Conservation (phyloP, 2,329 filamentous ascomycete species). For the Capronia americana region DNA sequence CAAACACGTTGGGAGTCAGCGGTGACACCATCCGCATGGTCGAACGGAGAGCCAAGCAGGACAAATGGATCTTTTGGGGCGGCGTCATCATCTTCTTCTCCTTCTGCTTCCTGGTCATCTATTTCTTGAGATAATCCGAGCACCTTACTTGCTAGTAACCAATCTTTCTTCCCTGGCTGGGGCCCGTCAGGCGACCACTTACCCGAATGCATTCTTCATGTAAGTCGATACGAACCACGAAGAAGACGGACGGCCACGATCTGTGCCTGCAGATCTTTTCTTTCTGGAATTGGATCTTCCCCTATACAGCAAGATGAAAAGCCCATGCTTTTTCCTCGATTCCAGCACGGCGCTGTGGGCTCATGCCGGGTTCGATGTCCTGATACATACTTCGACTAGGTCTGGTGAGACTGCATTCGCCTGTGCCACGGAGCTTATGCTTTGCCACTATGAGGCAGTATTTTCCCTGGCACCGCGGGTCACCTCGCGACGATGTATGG, state of each 20-base stretch:
- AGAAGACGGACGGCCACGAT: not conserved
- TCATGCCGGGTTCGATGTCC: not conserved
- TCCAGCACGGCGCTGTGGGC: not conserved
- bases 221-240: not conserved
- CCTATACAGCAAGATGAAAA: not conserved
- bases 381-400: not conserved
- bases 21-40: conserved; percentile 98
- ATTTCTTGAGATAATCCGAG: conserved; percentile 71
- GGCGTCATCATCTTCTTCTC: conserved; percentile 85
- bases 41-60: conserved; percentile 86
- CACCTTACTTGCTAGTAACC: not conserved
- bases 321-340: not conserved
- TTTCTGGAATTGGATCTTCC: not conserved
- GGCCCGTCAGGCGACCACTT: not conserved
- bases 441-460: not conserved
- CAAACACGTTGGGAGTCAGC: conserved; percentile 89
- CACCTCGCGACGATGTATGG: not conserved
- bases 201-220: not conserved
- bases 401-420: not conserved
- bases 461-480: not conserved
- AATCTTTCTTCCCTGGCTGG: not conserved
- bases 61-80: conserved; percentile 97
- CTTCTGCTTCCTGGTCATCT: conserved; percentile 91
- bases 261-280: not conserved
- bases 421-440: not conserved